Conservation (phyloP, 345 rosid genomes). For the Toxicodendron radicans region DNA sequence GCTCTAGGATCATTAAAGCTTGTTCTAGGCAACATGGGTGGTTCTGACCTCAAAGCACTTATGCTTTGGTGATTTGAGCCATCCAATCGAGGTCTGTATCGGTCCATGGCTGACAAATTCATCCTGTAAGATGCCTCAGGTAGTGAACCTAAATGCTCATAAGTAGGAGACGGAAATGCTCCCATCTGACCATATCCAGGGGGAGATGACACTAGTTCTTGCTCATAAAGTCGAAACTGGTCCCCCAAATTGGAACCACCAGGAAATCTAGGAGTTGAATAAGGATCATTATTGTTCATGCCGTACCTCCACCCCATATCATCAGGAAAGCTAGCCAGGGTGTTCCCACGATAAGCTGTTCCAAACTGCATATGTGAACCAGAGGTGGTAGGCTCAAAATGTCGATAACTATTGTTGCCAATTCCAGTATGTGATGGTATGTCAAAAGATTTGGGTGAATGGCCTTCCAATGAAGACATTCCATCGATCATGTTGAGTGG, state of each 20-base stretch:
- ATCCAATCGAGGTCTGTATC: constrained; percentile 61
- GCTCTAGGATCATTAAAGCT: constrained; percentile 27
- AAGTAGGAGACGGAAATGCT: constrained; percentile 33
- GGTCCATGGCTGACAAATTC: constrained; percentile 49
- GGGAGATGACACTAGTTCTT: constrained; percentile 14
- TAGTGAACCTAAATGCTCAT: constrained; percentile 24
- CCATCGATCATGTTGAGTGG: constrained; percentile 20
- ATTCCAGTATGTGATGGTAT: constrained; percentile 1
- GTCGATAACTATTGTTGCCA: constrained; percentile 8
- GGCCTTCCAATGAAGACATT: constrained; percentile 31
- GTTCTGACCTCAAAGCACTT: constrained; percentile 36
- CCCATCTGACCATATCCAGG: constrained; percentile 28
- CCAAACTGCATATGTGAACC: constrained; percentile 24
- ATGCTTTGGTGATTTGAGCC: constrained; percentile 52
- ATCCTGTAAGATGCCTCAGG: constrained; percentile 31
- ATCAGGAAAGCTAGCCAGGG: constrained; percentile 26
- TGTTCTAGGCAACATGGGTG: constrained; percentile 25
- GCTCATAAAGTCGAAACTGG: constrained; percentile 36
- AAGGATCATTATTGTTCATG: constrained; percentile 20
- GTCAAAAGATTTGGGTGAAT: constrained; percentile 16
- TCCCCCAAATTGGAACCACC: constrained; percentile 30
- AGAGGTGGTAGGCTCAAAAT: background rate
- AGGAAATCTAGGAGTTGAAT: constrained; percentile 23
- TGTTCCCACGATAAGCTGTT: constrained; percentile 31
- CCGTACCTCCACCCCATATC: constrained; percentile 35